Conservation (phyloP, 805 yeast genomes). For the Pichia phayaonensis region DNA sequence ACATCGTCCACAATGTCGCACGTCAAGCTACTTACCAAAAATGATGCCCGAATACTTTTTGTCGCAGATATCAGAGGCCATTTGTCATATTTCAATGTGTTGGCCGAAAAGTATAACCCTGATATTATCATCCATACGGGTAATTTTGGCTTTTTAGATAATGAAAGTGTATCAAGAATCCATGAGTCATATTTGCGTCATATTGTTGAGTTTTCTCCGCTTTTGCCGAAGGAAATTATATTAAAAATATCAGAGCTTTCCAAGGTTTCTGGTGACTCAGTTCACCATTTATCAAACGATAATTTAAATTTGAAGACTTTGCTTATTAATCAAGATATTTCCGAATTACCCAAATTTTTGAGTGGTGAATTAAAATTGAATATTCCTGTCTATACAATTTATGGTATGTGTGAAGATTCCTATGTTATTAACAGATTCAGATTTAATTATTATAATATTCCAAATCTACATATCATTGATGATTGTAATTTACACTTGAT, state of each 20-base stretch:
- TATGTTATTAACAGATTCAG: constrained; percentile 56
- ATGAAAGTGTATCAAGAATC: constrained; percentile 43
- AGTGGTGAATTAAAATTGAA: constrained; percentile 34
- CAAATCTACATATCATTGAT: constrained; percentile 55
- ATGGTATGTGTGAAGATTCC: constrained; percentile 72
- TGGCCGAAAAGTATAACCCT: constrained; percentile 42
- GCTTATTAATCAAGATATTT: constrained; percentile 33
- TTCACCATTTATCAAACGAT: constrained; percentile 32
- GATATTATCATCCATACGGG: constrained; percentile 61
- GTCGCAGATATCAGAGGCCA: constrained; percentile 54
- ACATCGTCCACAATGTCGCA: neutral
- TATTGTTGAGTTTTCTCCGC: constrained; percentile 58
- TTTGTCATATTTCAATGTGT: constrained; percentile 39
- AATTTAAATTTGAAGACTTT: constrained; percentile 30
- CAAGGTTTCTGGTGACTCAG: constrained; percentile 35
- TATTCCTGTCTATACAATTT: constrained; percentile 70
- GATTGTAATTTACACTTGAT: constrained; percentile 43
- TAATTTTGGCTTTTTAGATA: constrained; percentile 72
- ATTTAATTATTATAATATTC: constrained; percentile 42
- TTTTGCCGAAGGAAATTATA: constrained; percentile 41
- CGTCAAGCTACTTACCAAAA: neutral
- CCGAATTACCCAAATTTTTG: constrained; percentile 45
- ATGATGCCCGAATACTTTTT: constrained; percentile 9
- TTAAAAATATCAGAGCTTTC: constrained; percentile 47
- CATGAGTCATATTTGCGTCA: constrained; percentile 54